phyloP scores from a whole-genome alignment of 148 eudicot genomes.

The Pouteria glomerata region DNA sequence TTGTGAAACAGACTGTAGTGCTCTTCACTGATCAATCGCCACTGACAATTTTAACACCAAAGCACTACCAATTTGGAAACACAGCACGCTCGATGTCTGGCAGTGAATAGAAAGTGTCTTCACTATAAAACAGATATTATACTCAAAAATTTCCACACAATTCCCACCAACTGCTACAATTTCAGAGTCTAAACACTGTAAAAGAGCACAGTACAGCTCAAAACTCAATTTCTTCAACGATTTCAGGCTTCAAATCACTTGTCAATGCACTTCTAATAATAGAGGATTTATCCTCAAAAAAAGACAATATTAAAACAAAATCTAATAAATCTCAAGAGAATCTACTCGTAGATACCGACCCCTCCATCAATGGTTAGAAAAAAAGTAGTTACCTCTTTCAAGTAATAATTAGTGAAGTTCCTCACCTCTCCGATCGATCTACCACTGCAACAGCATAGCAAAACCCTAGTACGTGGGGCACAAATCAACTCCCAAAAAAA shows the following conservation, averaged over 20 bases:
- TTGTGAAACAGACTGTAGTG: constrained; percentile 13
- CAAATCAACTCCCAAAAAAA: background rate
- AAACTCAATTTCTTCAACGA: background rate
- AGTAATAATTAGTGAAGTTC: background rate
- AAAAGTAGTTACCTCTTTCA: background rate
- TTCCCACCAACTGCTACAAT: no score
- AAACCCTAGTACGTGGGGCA: background rate
- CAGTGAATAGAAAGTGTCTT: no score
- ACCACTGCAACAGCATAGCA: background rate
- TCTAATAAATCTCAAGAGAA: background rate
- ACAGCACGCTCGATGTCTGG: background rate
- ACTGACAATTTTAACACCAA: background rate
- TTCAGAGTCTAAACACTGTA: background rate
- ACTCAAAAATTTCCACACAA: background rate
- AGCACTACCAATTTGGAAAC: no score
- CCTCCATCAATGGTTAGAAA: background rate
- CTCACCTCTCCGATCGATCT: background rate
- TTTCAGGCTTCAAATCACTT: background rate
- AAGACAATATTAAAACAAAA: no score
- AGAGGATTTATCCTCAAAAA: no score
- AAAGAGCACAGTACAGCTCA: no score
- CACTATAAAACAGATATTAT: background rate
- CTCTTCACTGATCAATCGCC: constrained; percentile 19
- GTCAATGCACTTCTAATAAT: no score
- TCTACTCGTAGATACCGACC: background rate